Evolutionary conservation across 164 flowering plant species (phyloP), one percentile per base, ranked within the genome.

Genomic region (Sedum album): DNA sequence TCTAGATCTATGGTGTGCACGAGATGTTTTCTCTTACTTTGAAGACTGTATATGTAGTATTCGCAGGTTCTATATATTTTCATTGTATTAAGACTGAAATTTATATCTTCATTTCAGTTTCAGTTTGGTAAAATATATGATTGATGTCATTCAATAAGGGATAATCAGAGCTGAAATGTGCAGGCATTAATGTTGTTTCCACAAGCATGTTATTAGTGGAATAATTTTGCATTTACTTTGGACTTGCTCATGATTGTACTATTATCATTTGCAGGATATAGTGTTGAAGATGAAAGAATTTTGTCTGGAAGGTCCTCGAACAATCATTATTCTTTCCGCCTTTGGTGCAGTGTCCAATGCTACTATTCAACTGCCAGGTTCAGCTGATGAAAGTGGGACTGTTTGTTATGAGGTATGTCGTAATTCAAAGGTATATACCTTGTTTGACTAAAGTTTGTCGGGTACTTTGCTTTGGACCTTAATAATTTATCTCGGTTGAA

Each of bases 271-370:
- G 46, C 81, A 93, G 98, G 93, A 93, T 70, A 79, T 88, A 65
- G 88, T 90, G 42, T 75, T 88, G 63, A 88, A 86, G 68, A 79
- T 93, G 44, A 69, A 84, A 87, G 84, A 88, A 8, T 93, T 90
- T 69, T 85, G 89, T 7, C 93, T 84, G 78, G 84, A 88, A 84
- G 98, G 95, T 44, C 87, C 96, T 11, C 86, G 94, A 0, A 82
- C 98, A 10, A 80, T 92, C 61, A 90, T 91, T 73, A 84, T 92
- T 79, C 88, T 92, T 68, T 87, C 96, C 60, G 98, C 98, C 71
- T 83, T 78, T 83, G 98, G 98, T 73, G 84, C 89, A 17, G 70
- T 90, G 64, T 76, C 83, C 76, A 92, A 83, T 81, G 91, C 87
- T 46, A 87, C 87, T 39, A 90, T 92, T 73, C 87, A 87, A n/a